Evolutionary conservation across 768 basidiomycete genomes (phyloP).

Genomic region (Sporobolomyces pararoseus): DNA sequence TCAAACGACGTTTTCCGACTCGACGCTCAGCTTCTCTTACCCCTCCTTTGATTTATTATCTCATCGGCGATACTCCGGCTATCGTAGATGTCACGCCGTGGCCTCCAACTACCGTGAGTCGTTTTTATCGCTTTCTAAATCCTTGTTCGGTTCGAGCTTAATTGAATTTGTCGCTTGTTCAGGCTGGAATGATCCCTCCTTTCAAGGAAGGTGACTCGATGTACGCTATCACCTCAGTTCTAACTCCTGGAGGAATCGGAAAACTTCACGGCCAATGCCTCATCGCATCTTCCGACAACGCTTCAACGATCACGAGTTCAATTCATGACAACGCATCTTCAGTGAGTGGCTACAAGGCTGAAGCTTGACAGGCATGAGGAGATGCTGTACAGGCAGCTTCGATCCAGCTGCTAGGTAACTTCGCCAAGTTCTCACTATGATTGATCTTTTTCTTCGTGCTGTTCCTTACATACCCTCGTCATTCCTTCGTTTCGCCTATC

Average conservation of each 20-base stretch:
- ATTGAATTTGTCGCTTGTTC: neutral
- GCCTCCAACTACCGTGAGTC: conserved; percentile 15
- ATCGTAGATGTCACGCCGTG: conserved; percentile 24
- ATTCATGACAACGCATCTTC: neutral
- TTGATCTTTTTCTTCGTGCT: too few species aligned
- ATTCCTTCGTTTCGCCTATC: too few species aligned
- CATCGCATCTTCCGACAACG: neutral
- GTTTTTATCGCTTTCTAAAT: neutral
- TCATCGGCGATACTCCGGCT: conserved; percentile 33
- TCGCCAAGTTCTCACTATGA: too few species aligned
- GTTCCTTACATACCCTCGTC: too few species aligned
- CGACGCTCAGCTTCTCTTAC: conserved; percentile 15
- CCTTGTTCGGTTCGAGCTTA: neutral
- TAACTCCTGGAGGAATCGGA: conserved; percentile 22
- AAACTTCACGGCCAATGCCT: conserved; percentile 25
- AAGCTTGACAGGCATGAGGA: too few species aligned
- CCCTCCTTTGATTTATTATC: conserved; percentile 27
- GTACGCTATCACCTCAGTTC: conserved; percentile 32
- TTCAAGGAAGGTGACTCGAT: conserved; percentile 25
- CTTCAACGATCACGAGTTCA: neutral
- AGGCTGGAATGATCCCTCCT: conserved; percentile 14
- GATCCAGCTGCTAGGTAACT: too few species aligned
- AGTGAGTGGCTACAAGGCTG: neutral
- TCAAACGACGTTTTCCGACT: conserved; percentile 34
- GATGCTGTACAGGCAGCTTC: too few species aligned